These are phyloP conservation scores for Miscanthus lutarioriparius DNA, from an alignment of 176 grass and related monocot species.

Conservation along the genomic window DNA sequence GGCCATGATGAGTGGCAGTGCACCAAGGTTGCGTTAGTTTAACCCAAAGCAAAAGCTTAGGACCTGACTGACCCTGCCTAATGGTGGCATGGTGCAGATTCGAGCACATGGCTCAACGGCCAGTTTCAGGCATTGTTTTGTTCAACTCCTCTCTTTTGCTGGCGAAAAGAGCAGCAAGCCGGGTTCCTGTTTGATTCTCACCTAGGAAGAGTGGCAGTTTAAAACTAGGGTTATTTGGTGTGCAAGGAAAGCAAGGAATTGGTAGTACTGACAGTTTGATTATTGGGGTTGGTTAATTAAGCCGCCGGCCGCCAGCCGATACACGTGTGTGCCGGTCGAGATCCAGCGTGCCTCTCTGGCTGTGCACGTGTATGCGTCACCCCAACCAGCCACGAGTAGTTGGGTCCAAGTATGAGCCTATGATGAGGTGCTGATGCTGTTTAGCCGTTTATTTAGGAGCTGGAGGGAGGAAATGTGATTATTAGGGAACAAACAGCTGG, in stretches of 20 bases:
- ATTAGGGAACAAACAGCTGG: background rate
- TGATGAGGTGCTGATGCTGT: background rate
- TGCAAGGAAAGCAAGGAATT: conserved; percentile 24
- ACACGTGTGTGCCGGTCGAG: conserved; percentile 31
- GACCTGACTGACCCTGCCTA: too few species aligned
- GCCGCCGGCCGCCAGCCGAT: conserved; percentile 9
- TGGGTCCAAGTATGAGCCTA: background rate
- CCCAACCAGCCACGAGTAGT: background rate
- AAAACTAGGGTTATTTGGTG: background rate
- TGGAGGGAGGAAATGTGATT: conserved; percentile 24
- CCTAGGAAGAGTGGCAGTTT: background rate
- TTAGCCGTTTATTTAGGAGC: background rate
- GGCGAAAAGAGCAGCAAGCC: background rate
- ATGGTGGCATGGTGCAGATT: conserved; percentile 32
- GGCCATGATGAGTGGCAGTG: background rate
- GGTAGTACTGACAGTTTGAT: background rate
- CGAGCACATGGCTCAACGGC: conserved; percentile 20
- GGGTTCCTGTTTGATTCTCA: background rate
- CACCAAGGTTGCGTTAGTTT: conserved; percentile 20
- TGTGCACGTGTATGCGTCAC: conserved; percentile 19
- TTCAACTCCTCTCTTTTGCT: background rate
- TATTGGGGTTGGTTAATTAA: conserved; percentile 13
- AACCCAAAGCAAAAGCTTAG: background rate
- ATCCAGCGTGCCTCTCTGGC: background rate
- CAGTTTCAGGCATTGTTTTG: background rate